Base-by-base conservation (phyloP, 306 rosid species). In the Datisca glomerata region DNA sequence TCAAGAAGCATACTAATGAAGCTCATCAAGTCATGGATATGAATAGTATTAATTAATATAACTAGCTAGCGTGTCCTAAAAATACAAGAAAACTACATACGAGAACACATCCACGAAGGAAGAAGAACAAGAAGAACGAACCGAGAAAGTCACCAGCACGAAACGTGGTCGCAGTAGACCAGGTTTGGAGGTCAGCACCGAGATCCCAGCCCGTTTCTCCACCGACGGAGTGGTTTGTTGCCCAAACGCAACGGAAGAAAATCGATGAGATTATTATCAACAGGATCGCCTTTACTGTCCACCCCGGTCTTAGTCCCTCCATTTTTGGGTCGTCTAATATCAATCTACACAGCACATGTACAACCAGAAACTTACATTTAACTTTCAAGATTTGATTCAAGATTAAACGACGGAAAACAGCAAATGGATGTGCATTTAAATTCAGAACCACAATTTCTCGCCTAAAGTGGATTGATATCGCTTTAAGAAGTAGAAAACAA, bases 121-220 rank as follows among this genome's bases (percentile, higher is more conserved):
- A n/a, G n/a, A n/a, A n/a, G n/a, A n/a, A n/a, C n/a, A n/a, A n/a
- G 28, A 45, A 21, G 24, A 35, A 52, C 28, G 21, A 49, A 85
- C 96, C 79, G 3, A 80, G 87, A 63, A 53, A 55, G 38, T 85
- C 96, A 1, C 81, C 93, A 39, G 74, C 74, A 14, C 41, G 54
- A 33, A 85, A 74, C 21, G 62, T 59, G 24, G 47, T 47, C 2
- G 56, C 7, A 17, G 85, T 41, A 23, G 79, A 53, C 96, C 93
- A 85, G 38, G 51, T 36, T 19, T 57, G 71, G 35, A 85, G 46
- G 47, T 80, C 51, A 0, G 87, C 64, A 19, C 32, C 6, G 31
- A 85, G 79, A 52, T 85, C 96, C 96, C 93, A 80, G 18, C 93
- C 95, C 12, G 76, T 51, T 56, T 47, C 31, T 18, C 81, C 95